Evolutionary conservation across 140 eudicot species (phyloP), one percentile per base, ranked within the genome.

Genomic region (Oenanthe javanica): DNA sequence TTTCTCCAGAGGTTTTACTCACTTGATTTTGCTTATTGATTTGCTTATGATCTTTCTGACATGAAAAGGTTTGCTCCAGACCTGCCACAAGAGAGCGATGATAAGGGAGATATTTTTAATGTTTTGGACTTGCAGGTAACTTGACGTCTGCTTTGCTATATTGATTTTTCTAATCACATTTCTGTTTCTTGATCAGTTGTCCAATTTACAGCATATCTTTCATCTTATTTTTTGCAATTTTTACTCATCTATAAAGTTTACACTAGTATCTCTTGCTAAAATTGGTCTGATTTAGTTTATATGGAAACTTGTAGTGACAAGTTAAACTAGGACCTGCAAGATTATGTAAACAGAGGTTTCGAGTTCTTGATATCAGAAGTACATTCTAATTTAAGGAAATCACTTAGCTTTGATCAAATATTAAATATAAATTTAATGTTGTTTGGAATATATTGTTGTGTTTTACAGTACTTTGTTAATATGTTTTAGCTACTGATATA

Each of bases 71-170:
- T 70, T 64, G 86, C 87, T 79, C 87, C 87, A 16, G 90, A 89
- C 48, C 63, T 83, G 76, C 93, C 93, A 38, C 83, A 55, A 15
- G 87, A 77, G 75, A 21, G 59, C 3, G 85, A 86, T 67, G 67
- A 79, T 50, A 10, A 76, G 50, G 93, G 90, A 54, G 81, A 87
- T 72, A 51, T 85, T 40, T 87, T 81, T 67, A 85, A 89, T 57
- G 25, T 89, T 83, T 55, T 89, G 82, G 93, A 83, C 67, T 85
- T 89, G 64, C 79, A 85, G 89, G 93, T 89, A 83, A 79, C 50
- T 46, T 71, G 25, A 6, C 1, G 6, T 8, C 25, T 19, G 4
- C 10, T 55, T 18, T 18, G 63, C 63, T 54, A 54, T 19, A 19
- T 12, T 16, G 7, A 16, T 16, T 15, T 15, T 50, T 12, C 54